Evolutionary conservation across 2,329 filamentous ascomycete species (phyloP), one percentile per base, ranked within the genome.

Genomic region (Ceratocystis harringtonii): DNA sequence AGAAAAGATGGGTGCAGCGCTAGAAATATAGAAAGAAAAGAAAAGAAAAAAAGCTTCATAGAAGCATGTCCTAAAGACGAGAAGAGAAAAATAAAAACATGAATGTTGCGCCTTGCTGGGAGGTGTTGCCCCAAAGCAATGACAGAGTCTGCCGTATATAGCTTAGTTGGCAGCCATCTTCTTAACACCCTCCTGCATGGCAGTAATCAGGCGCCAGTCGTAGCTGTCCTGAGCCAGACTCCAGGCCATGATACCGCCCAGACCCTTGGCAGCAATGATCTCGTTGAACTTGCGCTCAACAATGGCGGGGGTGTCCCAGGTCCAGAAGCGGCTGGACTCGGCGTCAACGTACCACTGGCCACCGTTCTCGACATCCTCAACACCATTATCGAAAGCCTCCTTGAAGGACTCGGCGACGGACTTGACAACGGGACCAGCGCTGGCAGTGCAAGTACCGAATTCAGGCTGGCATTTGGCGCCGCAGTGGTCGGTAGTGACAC

Each of bases 211-310:
- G 28, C 52, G 25, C 52, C 52, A 58, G 52, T 58, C 52, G 28
- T 58, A 30, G 52, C 52, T 58, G 66, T 90, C 87, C 74, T 90
- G 86, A 2, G 85, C 87, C 68, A 90, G 71, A 22, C 84, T 86
- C 87, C 87, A 90, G 0, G 86, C 86, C 79, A 90, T 89, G 3
- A 88, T 82, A 19, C 88, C 88, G 0, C 87, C 86, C 0, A 90
- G 72, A 0, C 76, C 73, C 71, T 80, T 79, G 32, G 76, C 76
- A 32, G 77, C 74, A 1, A 89, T 78, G 44, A 90, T 79, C 3
- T 79, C 72, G 2, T 78, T 74, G 66, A 89, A 83, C 75, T 90
- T 91, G 66, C 77, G 75, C 10, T 72, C 69, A 62, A 91, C 84
- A 10, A 84, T 78, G 5, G 78, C 77, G 0, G 80, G 77, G 0